Base-by-base conservation (phyloP, 2,329 filamentous ascomycete genomes). In the Beauveria pseudobassiana region DNA sequence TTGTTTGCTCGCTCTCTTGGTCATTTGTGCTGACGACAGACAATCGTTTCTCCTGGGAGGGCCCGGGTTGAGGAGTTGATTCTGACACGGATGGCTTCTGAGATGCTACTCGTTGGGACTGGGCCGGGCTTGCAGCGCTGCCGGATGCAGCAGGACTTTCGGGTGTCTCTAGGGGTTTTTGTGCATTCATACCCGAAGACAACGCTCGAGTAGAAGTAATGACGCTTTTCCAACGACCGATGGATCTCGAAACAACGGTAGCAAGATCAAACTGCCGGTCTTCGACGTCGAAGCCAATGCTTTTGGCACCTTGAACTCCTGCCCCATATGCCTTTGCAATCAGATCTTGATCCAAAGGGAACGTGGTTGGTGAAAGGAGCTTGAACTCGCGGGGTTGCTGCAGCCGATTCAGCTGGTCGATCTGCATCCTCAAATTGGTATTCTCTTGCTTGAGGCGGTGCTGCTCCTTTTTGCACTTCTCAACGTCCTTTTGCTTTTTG, bases 371-470 rank as follows among this genome's bases (percentile, higher is more conserved):
- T 0, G 80, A 73, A 6, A 78, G 68, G 26, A 84, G 72, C 64
- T 78, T 82, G 68, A 82, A 86, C 68, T 87, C 85, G 24, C 80
- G 78, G 0, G 84, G 84, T 64, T 86, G 83, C 66, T 87, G 83
- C 18, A 83, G 70, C 8, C 80, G 79, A 66, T 81, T 83, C 26
- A 87, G 71, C 48, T 86, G 81, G 56, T 86, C 83, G 56, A 87
- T 77, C 67, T 87, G 84, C 6, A 74, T 71, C 67, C 81, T 84
- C 58, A 87, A 74, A 65, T 82, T 82, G 20, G 77, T 70, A 45
- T 80, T 81, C 67, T 87, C 83, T 68, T 87, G 85, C 63, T 78
- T 77, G 50, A 84, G 73, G 12, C 74, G 72, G 62, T 80, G 77
- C 61, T 83, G 81, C 12, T 77, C 67, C 40, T 82, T 76, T 63